Evolutionary conservation across 2,329 filamentous ascomycete species (phyloP), one percentile per base, ranked within the genome.

Genomic region (Fusarium chuoi): DNA sequence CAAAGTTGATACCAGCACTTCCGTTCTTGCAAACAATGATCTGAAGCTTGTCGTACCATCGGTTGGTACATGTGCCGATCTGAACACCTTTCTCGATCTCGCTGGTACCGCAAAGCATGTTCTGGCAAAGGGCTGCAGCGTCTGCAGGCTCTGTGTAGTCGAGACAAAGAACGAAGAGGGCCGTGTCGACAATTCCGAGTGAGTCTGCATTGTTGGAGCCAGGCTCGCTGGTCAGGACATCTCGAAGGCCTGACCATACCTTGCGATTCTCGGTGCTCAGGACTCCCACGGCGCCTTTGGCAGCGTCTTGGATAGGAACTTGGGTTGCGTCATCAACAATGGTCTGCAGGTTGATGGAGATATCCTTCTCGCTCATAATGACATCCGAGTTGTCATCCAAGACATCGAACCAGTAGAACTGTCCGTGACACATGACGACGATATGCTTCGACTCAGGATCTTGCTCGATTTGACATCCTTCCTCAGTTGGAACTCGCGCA

Each of bases 21-120:
- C 96, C 96, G 83, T 98, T 99, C 85, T 98, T 97, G 87, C 96
- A 98, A 57, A 99, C 96, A 62, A 99, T 98, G 71, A 99, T 98
- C 81, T 99, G 96, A 54, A 99, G 87, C 85, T 99, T 99, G 84
- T 99, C 96, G 80, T 99, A 99, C 96, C 96, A 99, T 70, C 96
- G 89, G 83, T 99, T 99, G 20, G 96, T 98, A 84, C 96, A 99
- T 5, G 96, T 98, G 36, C 96, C 96, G 49, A 98, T 95, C 83
- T 99, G 96, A 5, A 99, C 94, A 9, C 96, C 96, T 80, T 93
- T 93, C 78, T 97, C 93, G 18, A 98, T 92, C 79, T 96, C 92
- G 77, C 93, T 98, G 0, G 95, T 97, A 49, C 96, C 96, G 79
- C 96, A 98, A 18, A 99, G 92, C 96, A 99, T 98, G 82, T 98